These are phyloP conservation scores for Botrytis medusae DNA, from an alignment of 2,329 filamentous ascomycete species.

Conservation along the genomic window DNA sequence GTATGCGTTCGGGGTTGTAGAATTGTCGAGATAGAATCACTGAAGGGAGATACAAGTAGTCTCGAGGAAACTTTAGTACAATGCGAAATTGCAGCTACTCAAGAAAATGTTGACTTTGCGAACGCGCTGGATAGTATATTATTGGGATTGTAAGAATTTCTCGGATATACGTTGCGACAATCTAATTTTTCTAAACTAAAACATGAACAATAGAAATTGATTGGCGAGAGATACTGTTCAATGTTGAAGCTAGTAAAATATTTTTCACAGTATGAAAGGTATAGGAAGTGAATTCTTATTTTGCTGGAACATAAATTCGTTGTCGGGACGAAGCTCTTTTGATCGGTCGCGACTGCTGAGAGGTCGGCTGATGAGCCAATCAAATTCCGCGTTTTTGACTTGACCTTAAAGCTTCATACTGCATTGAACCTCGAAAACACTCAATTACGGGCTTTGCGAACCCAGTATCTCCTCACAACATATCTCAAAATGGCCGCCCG, in stretches of 20 bases:
- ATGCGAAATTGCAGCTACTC: slow-evolving; percentile 15
- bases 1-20: neutral
- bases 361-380: slow-evolving; percentile 33
- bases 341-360: slow-evolving; percentile 21
- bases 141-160: neutral
- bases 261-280: slow-evolving; percentile 5
- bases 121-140: slow-evolving; percentile 20
- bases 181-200: neutral
- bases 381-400: slow-evolving; percentile 32
- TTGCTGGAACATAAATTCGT: slow-evolving; percentile 16
- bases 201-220: neutral
- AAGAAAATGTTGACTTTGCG: slow-evolving; percentile 6
- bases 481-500: slow-evolving; percentile 38
- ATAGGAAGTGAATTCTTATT: slow-evolving; percentile 10
- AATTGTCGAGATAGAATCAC: neutral
- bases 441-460: slow-evolving; percentile 41
- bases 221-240: neutral
- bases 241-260: neutral
- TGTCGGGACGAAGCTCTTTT: slow-evolving; percentile 27
- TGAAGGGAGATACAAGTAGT: neutral
- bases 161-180: neutral
- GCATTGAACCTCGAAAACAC: slow-evolving; percentile 30
- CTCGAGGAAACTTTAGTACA: neutral
- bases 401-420: slow-evolving; percentile 37
- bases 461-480: slow-evolving; percentile 25